These are phyloP conservation scores for Tricholoma flavovirens DNA, from an alignment of 768 basidiomycete species.

Conservation along the genomic window DNA sequence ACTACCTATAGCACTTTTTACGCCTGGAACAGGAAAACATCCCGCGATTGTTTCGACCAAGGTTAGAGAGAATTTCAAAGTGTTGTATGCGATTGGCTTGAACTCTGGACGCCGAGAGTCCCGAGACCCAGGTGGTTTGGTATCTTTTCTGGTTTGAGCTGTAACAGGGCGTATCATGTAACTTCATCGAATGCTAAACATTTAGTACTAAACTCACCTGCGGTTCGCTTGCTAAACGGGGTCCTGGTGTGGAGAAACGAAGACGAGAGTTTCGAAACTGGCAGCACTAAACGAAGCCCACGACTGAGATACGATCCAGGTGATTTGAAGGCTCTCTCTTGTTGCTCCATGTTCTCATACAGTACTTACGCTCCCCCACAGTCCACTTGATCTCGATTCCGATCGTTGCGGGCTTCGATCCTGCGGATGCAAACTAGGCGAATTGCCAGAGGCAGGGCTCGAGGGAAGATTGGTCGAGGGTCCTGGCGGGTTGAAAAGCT, in stretches of 20 bases:
- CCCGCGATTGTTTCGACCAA: slow-evolving; percentile 12
- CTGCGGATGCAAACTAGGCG: not conserved
- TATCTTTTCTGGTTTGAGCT: not conserved
- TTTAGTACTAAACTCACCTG: not conserved
- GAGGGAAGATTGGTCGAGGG: too few relatives aligned
- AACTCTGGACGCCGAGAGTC: not conserved
- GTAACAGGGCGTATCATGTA: not conserved
- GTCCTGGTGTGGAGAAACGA: not conserved
- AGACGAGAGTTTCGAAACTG: not conserved
- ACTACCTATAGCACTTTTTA: slow-evolving; percentile 7
- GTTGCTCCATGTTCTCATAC: not conserved
- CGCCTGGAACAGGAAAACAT: slow-evolving; percentile 11
- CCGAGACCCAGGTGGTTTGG: not conserved
- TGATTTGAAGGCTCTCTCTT: not conserved
- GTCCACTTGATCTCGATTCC: not conserved
- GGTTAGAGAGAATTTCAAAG: slow-evolving; percentile 10
- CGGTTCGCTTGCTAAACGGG: not conserved
- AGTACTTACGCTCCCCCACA: not conserved
- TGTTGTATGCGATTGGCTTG: slow-evolving; percentile 5
- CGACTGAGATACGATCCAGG: not conserved
- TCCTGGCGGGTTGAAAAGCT: too few relatives aligned
- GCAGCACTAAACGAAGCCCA: not conserved
- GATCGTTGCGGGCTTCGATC: not conserved
- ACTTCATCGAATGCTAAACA: not conserved
- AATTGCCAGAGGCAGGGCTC: not conserved